Evolutionary conservation across 306 rosid species (phyloP), one percentile per base, ranked within the genome.

Genomic region (Vigna trinervia): DNA sequence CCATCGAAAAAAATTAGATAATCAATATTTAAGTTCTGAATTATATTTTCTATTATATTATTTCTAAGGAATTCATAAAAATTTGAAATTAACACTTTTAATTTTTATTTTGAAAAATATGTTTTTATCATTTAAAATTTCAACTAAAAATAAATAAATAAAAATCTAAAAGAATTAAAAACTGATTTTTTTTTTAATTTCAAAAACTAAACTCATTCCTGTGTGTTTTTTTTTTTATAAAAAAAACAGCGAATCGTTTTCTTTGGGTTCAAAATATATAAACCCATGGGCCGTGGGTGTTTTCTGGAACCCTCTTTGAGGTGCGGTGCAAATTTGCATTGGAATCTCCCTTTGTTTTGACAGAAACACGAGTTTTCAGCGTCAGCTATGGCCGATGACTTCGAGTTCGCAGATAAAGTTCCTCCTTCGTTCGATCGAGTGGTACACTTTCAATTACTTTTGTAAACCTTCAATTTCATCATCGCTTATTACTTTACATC

Each of bases 341-440:
- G 23, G 5, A 66, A 22, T 48, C 57, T 67, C 20, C 30, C 10
- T 74, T 70, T 43, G 17, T 19, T 11, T 46, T 26, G 32, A 0
- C 46, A 69, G 67, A 69, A 38, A 26, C 48, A 20, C 71, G 13
- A 23, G 15, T 19, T 53, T 26, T 53, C 75, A 2, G 73, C 80
- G 5, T 38, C 77, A 51, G 52, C 82, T 74, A 84, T 89, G 94
- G 88, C 77, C 8, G 91, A 87, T 34, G 83, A 84, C 32, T 82
- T 76, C 56, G 85, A 81, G 3, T 85, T 77, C 28, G 65, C 67
- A 28, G 81, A 71, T 36, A 46, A 81, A 50, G 89, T 83, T 17
- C 88, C 90, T 69, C 87, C 90, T 28, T 77, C 88, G 0, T 84
- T 82, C 68, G 90, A 88, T 58, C 79, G 81, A 64, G 34, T 67